A percentile compares a stretch with the other conserved stretches of the same genome.
phyloP scores from a whole-genome alignment of 306 rosid genomes.

The Styphnolobium japonicum region DNA sequence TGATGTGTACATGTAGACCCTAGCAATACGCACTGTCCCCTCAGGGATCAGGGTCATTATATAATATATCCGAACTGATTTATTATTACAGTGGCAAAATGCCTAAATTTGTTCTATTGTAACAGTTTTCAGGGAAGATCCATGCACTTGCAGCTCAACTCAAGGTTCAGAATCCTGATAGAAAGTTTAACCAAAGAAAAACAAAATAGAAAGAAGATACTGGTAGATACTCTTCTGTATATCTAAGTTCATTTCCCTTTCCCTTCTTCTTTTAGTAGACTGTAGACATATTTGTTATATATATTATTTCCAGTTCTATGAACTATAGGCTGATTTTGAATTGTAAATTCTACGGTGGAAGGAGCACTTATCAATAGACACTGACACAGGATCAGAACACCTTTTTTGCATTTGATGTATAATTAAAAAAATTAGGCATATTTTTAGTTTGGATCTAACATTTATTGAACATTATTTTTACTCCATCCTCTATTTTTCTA shows the following conservation, averaged over 20 bases:
- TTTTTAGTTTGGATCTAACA: background rate
- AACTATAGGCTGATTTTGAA: background rate
- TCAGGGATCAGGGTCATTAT: conserved; percentile 9
- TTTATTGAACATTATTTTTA: background rate
- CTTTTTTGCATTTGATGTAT: background rate
- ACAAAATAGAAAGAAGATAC: background rate
- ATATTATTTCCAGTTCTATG: background rate
- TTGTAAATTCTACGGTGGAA: background rate
- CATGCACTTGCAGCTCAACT: background rate
- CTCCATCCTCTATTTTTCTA: background rate
- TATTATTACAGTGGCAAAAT: conserved; percentile 14
- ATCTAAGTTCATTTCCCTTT: background rate
- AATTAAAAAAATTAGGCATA: background rate
- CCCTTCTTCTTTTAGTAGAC: background rate
- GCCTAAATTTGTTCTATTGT: conserved; percentile 34
- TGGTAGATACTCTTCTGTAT: background rate
- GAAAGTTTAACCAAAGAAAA: background rate
- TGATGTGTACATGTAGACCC: conserved; percentile 39
- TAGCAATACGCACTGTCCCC: conserved; percentile 15
- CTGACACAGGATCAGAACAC: too few relatives aligned
- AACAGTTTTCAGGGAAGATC: conserved; percentile 10
- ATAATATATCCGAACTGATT: background rate
- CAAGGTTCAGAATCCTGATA: background rate
- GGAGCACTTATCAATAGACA: background rate
- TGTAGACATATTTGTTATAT: background rate